These are phyloP conservation scores for Zoysia japonica DNA, from an alignment of 176 grass and related monocot species.

Conservation along the genomic window DNA sequence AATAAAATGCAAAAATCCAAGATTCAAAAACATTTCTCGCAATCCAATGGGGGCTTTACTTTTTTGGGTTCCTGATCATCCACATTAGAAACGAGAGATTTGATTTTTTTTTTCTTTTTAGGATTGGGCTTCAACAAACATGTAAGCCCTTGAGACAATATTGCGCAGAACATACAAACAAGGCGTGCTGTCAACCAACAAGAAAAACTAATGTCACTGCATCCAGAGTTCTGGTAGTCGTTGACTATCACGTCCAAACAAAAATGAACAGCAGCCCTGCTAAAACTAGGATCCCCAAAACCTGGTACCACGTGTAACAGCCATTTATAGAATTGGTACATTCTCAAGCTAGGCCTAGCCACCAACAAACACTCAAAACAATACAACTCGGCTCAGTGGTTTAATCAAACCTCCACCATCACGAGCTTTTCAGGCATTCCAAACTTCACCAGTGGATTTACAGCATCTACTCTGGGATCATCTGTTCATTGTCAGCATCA, in stretches of 20 bases:
- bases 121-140: too few species aligned
- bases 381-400: slow-evolving; percentile 10
- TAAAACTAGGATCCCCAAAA: slow-evolving; percentile 26
- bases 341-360: slow-evolving; percentile 18
- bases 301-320: neutral
- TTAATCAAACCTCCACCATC: slow-evolving; percentile 10
- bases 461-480: slow-evolving; percentile 78
- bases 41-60: too few species aligned
- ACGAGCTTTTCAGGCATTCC: slow-evolving; percentile 6
- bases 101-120: too few species aligned
- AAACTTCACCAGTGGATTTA: neutral
- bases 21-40: too few species aligned
- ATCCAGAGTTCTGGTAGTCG: neutral
- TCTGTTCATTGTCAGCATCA: slow-evolving; percentile 93
- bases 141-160: too few species aligned
- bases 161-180: neutral
- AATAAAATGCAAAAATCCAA: too few species aligned
- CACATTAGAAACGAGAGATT: too few species aligned
- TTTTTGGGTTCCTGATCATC: too few species aligned
- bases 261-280: slow-evolving; percentile 25
- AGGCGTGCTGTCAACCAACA: neutral
- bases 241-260: neutral
- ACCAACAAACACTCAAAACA: slow-evolving; percentile 1
- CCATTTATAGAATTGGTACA: slow-evolving; percentile 24
- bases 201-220: neutral